Conservation (phyloP, 345 rosid species). For the Eucalyptus brandiana region DNA sequence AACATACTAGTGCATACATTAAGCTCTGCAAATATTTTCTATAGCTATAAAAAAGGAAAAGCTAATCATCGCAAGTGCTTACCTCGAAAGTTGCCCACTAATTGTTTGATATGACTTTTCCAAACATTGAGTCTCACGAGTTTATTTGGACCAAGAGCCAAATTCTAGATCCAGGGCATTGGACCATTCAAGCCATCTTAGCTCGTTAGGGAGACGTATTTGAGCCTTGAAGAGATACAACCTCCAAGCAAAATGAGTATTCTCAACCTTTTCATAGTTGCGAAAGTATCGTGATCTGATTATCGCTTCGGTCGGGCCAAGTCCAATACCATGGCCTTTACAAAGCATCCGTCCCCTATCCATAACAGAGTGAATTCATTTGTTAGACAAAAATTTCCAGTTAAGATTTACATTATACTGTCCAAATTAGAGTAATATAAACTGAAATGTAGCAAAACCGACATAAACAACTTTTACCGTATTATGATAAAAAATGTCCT, state of each 20-base stretch:
- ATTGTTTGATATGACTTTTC: fast-evolving
- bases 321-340: neutral
- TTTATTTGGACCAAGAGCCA: neutral
- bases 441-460: too few species aligned
- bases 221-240: neutral
- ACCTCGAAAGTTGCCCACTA: neutral
- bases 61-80: too few species aligned
- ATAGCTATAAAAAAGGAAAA: too few species aligned
- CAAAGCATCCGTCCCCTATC: fast-evolving
- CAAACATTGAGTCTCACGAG: fast-evolving
- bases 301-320: fast-evolving
- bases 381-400: too few species aligned
- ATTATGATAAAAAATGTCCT: fast-evolving
- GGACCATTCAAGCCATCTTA: neutral
- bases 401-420: too few species aligned
- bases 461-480: neutral
- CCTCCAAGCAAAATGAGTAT: fast-evolving
- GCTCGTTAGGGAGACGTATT: neutral
- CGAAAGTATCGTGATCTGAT: fast-evolving
- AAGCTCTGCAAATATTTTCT: too few species aligned
- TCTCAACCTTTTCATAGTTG: neutral
- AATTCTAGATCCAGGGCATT: neutral
- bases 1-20: too few species aligned
- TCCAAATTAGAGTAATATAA: too few species aligned
- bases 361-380: too few species aligned